Base-by-base conservation (phyloP, 2,329 filamentous ascomycete genomes). In the Sporothrix brasiliensis region DNA sequence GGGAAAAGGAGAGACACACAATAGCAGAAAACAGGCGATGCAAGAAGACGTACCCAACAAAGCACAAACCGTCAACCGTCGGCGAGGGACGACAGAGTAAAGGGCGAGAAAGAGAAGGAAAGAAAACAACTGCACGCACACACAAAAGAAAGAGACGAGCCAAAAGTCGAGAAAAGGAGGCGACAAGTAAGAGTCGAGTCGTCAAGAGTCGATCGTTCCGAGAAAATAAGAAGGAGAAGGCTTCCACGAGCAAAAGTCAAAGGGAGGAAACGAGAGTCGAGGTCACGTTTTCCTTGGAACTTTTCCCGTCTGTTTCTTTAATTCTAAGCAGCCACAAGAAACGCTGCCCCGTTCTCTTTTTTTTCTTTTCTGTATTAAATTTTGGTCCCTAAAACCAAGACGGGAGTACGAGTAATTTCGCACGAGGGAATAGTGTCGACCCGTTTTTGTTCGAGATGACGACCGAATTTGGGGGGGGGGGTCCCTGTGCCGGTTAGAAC, bases 31-130 rank as follows among this genome's bases (percentile, higher is more conserved):
- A 47, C 13, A 66, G 50, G 6, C 14, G 53, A 56, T 39, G 24
- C 65, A 16, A n/a, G 10, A 34, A 68, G 14, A 71, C 70, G 49
- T 60, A 71, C 70, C 67, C 67, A 71, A 61, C 54, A 21, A 71
- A 71, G 67, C 69, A 71, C 70, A 71, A 24, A 71, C 66, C 52
- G 53, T 52, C 27, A 39, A 65, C 30, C 30, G 50, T 56, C 44
- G 50, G 44, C 58, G 47, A 67, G 54, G 68, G 53, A 58, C 47
- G 39, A 11, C 39, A 47, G 50, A 34, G 21, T 24, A 47, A 61
- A 61, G 60, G n/a, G 49, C 65, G 21, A 41, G n/a, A 44, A 21
- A n/a, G 61, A 50, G 39, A 65, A 63, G n/a, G 39, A 19, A 34
- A 34, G 14, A 24, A n/a, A 30, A 67, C 24, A n/a, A 67, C 58